phyloP scores from a whole-genome alignment of 1,284 basidiomycete species.

The Malassezia psittaci region DNA sequence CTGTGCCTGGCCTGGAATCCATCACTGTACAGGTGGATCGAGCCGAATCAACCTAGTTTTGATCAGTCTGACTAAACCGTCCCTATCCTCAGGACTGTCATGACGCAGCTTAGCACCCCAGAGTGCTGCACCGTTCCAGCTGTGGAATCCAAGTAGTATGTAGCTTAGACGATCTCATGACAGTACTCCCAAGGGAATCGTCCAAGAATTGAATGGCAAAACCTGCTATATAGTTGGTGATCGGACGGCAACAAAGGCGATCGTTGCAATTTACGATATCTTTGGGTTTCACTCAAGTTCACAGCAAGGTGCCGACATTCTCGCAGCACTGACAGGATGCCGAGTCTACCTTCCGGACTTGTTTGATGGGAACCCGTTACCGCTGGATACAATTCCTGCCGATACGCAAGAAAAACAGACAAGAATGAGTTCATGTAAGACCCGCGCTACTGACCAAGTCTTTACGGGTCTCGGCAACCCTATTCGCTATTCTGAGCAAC shows the following conservation, averaged over 20 bases:
- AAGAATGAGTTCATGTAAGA: slow-evolving; percentile 33
- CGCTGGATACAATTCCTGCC: slow-evolving; percentile 54
- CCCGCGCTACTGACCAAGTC: slow-evolving; percentile 2
- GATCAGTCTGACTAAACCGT: no score
- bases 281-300: slow-evolving; percentile 55
- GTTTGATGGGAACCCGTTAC: slow-evolving; percentile 55
- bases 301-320: slow-evolving; percentile 53
- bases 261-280: slow-evolving; percentile 59
- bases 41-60: no score
- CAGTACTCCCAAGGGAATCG: slow-evolving; percentile 47
- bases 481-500: slow-evolving; percentile 52
- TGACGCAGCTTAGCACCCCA: neutral
- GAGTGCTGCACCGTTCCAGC: slow-evolving; percentile 51
- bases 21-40: slow-evolving; percentile 34
- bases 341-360: slow-evolving; percentile 61
- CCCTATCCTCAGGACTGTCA: no score
- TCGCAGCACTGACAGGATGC: slow-evolving; percentile 49
- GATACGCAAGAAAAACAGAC: slow-evolving; percentile 48
- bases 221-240: slow-evolving; percentile 41
- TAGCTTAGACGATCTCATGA: neutral
- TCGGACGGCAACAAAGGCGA: slow-evolving; percentile 52
- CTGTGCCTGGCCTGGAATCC: slow-evolving; percentile 29
- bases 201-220: slow-evolving; percentile 23
- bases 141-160: slow-evolving; percentile 49
- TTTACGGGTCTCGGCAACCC: slow-evolving; percentile 25